Base-by-base conservation (phyloP, 164 flowering plant species). In the Aristolochia contorta region DNA sequence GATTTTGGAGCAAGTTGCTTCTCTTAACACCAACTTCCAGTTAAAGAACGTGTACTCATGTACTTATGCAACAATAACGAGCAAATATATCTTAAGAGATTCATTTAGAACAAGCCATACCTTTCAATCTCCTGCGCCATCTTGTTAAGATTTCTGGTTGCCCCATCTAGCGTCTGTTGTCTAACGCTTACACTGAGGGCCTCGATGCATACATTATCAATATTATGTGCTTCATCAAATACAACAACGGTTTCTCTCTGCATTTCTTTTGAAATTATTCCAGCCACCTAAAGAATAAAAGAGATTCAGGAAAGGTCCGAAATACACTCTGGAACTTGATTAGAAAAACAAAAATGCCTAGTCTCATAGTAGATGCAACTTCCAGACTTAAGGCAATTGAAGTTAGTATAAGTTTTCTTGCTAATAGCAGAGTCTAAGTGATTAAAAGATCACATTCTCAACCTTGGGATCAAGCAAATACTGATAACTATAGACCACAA, bases 381-480 rank as follows among this genome's bases (percentile, higher is more conserved):
- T 27, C 30, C 7, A 37, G 43, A 37, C 12, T 37, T 37, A 37
- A 4, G 43, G 43, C 43, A 10, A 37, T 37, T 37, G 43, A 37
- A 37, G 43, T 37, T 37, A 37, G 10, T 37, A 8, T 37, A 1
- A 10, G 43, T 0, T 37, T 6, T 37, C 43, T 37, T 37, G 43
- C 43, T 37, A 37, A 37, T 10, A 37, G 12, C 43, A 37, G 9
- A 37, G 7, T 37, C 9, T 27, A 37, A 37, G 43, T 37, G 43
- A 37, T 37, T 37, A 37, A 37, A 37, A 8, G 43, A 37, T 6
- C 12, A 8, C 3, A 27, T 5, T 37, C 10, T 37, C 43, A 47
- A 94, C 99, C 75, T 94, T 94, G 3, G 99, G 99, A 77, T 94
- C 99, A 66, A 94, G 96, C 84, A 94, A 66, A 65, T 94, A 94